Base-by-base conservation (phyloP, 495 filamentous ascomycete species). In the Aspergillus saccharolyticus region DNA sequence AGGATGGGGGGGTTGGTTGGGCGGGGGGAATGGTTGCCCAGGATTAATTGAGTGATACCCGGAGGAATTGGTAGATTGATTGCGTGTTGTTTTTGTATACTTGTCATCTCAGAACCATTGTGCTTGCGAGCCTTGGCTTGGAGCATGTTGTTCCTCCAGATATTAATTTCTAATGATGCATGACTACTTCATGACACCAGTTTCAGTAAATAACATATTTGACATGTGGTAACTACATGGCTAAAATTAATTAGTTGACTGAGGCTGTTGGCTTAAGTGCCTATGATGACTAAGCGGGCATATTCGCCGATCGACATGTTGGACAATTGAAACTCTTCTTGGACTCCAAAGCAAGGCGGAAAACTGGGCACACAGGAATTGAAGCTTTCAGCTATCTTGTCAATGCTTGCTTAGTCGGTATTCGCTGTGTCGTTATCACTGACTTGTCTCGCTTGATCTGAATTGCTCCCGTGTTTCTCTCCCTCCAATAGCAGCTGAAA, bases 31-130 rank as follows among this genome's bases (percentile, higher is more conserved):
- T 30, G 47, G 22, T 28, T 8, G 46, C 20, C n/a, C 20, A 24
- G 46, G 47, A 28, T 50, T 24, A 21, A 49, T 49, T 49, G 46
- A n/a, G n/a, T n/a, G 25, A 49, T 49, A 49, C 46, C 46, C 46
- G 46, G 46, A 24, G 46, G 46, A 49, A 22, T 49, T 24, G 46
- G 46, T 15, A 49, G 20, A 49, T 22, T 49, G 46, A 25, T 49
- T 49, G 15, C 24, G 28, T 50, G 47, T 50, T 18, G 47, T 50
- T 50, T 28, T 50, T 50, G 47, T 24, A 28, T 50, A 50, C 22
- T 50, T 50, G 47, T 30, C 30, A 50, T 24, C 47, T 50, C 47
- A 28, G 21, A 25, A 50, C 28, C 24, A 28, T 30, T 28, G 46
- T 25, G 46, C 46, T 49, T 49, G 24, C 24, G n/a, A 18, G 47